Conservation (phyloP, 176 grass and related monocot genomes). For the Oryza glumipatula region DNA sequence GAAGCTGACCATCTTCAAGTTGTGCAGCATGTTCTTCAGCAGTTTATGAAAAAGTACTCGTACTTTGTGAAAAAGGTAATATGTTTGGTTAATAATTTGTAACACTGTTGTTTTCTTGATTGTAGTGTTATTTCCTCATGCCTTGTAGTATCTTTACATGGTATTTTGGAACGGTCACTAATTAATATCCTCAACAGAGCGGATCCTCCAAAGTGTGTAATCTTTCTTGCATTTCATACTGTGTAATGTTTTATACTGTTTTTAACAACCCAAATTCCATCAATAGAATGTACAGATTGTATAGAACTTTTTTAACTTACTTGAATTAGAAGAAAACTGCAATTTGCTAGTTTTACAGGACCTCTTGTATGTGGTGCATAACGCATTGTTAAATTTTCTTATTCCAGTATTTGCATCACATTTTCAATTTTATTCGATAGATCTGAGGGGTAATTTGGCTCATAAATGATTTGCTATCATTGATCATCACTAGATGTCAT, state of each 20-base stretch:
- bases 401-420: constrained; percentile 15
- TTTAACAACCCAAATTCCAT: constrained; percentile 8
- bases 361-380: background rate
- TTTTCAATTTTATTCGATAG: background rate
- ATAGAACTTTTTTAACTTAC: background rate
- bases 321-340: constrained; percentile 10
- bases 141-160: constrained; percentile 9
- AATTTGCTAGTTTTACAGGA: background rate
- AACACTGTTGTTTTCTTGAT: constrained; percentile 10
- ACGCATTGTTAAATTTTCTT: background rate
- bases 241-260: background rate
- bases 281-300: background rate
- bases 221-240: constrained; percentile 1
- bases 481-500: background rate
- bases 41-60: constrained; percentile 83
- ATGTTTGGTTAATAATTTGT: constrained; percentile 41
- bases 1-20: constrained; percentile 77
- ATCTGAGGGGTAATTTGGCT: background rate
- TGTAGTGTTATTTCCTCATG: background rate
- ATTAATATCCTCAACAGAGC: background rate
- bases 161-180: constrained; percentile 8
- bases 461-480: background rate
- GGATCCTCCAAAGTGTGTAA: background rate
- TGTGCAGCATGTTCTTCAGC: constrained; percentile 80
- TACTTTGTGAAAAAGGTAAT: constrained; percentile 92